These are phyloP conservation scores for Colletotrichum simmondsii DNA, from an alignment of 2,329 filamentous ascomycete genomes.

Conservation along the genomic window DNA sequence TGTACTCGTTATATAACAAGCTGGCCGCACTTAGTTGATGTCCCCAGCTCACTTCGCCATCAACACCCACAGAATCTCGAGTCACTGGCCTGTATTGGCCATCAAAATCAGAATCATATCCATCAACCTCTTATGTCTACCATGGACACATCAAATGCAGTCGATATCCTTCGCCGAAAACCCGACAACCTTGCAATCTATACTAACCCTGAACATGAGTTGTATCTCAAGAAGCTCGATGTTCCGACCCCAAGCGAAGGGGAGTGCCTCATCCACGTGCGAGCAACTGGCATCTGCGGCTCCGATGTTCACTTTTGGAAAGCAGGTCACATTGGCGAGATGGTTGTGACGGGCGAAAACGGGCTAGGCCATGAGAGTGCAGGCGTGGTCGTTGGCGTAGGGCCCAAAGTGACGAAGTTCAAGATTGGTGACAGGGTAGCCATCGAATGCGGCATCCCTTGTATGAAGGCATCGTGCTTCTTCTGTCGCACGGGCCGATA, in stretches of 20 bases:
- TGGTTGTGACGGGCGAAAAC: conserved; percentile 41
- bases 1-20: background rate
- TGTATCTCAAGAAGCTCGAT: conserved; percentile 70
- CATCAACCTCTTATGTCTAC: background rate
- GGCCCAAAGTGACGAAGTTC: conserved; percentile 10
- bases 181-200: conserved; percentile 72
- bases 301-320: conserved; percentile 50
- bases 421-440: conserved; percentile 14
- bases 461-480: conserved; percentile 43
- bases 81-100: background rate
- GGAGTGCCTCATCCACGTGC: conserved; percentile 67
- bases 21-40: background rate
- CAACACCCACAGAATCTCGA: background rate
- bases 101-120: background rate
- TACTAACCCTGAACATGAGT: conserved; percentile 75
- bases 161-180: conserved; percentile 30
- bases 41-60: background rate
- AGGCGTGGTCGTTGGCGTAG: conserved; percentile 16
- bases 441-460: conserved; percentile 44
- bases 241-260: conserved; percentile 43
- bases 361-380: conserved; percentile 30
- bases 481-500: conserved; percentile 50
- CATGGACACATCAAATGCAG: conserved; percentile 1
- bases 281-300: conserved; percentile 77
- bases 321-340: conserved; percentile 46